Percentiles rank a stretch among this genome's conserved stretches.
Conservation (phyloP, 768 basidiomycete genomes). For the Rubroboletus satanas region DNA sequence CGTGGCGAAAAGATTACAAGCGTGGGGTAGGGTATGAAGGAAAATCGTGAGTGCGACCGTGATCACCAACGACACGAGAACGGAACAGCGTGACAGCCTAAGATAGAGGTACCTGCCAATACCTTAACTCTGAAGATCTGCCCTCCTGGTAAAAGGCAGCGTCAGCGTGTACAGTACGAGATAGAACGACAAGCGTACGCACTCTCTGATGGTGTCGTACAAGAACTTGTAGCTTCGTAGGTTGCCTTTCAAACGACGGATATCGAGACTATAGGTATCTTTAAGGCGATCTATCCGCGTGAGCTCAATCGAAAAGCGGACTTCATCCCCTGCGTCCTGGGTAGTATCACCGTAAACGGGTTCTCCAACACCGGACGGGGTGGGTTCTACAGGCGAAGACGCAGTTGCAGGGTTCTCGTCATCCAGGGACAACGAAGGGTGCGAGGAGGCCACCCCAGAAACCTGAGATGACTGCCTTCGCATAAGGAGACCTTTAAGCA, state of each 20-base stretch:
- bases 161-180: constrained; percentile 9
- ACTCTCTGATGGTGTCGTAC: constrained; percentile 86
- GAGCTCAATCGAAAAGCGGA: constrained; percentile 92
- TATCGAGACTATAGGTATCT: constrained; percentile 88
- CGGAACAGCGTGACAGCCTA: neutral
- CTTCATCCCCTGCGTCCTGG: constrained; percentile 91
- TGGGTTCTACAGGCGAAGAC: constrained; percentile 35
- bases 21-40: constrained; percentile 29
- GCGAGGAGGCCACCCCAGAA: constrained; percentile 33
- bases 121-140: constrained; percentile 36
- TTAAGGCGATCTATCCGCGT: constrained; percentile 86
- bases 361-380: constrained; percentile 37
- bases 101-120: constrained; percentile 26
- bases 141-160: constrained; percentile 26
- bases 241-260: constrained; percentile 88
- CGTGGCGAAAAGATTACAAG: constrained; percentile 20
- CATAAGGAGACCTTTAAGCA: constrained; percentile 86
- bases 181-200: constrained; percentile 34
- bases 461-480: constrained; percentile 88
- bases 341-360: constrained; percentile 74
- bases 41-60: constrained; percentile 8
- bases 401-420: constrained; percentile 28
- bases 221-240: constrained; percentile 90
- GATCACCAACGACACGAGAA: constrained; percentile 1
- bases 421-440: constrained; percentile 51